Evolutionary conservation across 306 rosid genomes (phyloP), one percentile per base, ranked within the genome.

Genomic region (Castanea sativa): DNA sequence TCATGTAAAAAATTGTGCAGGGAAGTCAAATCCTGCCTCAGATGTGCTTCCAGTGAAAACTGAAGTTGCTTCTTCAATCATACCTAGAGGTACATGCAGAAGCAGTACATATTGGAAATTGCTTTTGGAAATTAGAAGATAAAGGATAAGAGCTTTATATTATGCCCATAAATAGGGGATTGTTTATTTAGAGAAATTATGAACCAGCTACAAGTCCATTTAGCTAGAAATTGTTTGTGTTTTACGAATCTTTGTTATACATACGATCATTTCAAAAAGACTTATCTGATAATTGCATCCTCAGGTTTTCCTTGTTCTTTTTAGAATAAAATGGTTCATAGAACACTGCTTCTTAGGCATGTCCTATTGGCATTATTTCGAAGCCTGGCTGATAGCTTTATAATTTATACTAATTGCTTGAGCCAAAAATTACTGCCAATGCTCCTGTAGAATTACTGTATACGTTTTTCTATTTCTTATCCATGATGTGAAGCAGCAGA

Each of bases 1-100:
- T 74, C 43, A 20, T 76, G 15, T 49, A 53, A 25, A 33, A 41
- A 12, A 49, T 56, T 59, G 25, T 77, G 69, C 85, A 86, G 89
- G 78, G 69, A 71, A 78, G 65, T 73, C 83, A 20, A 63, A 63
- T 74, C 65, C 73, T 35, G 79, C 43, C 67, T 58, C 68, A 43
- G 58, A 49, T 52, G 67, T 18, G 38, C 71, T 69, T 57, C 55
- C 21, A 5, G 80, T 18, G 51, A 73, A 61, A 70, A 53, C 56
- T 61, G 75, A 69, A 74, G 84, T 55, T 76, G 43, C 86, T 61
- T 20, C 72, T 64, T 57, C 74, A 5, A 65, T 61, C 49, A 63
- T 14, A 74, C 73, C 79, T 18, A 53, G 32, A 73, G 79, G 81
- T 84, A 71, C 43, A 13, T 21, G 53, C 69, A 53, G 45, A 71